Base-by-base conservation (phyloP, 805 yeast genomes). In the Grigorovia transvaalensis region DNA sequence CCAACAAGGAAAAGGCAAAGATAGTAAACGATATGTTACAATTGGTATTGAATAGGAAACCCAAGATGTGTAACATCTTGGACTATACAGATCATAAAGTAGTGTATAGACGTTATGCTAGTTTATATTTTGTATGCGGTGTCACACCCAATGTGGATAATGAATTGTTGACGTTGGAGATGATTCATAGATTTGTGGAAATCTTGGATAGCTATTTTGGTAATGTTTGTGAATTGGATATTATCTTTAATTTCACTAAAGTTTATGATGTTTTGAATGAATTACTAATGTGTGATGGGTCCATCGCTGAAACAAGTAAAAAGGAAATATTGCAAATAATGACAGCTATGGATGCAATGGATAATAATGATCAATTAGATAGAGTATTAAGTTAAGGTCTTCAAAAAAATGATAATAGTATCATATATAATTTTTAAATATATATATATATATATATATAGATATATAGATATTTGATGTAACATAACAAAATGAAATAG, bases 181-280 rank as follows among this genome's bases (percentile, higher is more conserved):
- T 85, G 17, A 83, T 93, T 49, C 99, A 93, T 66, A 75, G 97
- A 54, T 93, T 83, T 66, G 99, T 93, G 44, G 99, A 93, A 67
- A 89, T 88, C 57, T 88, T 93, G 96, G 99, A 93, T 72, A 84
- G 85, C 59, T 81, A 89, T 54, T 93, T 88, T 65, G 97, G 96
- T 12, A 91, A 88, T 63, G 99, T 93, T 17, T 89, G 97, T 70
- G 99, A 93, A 67, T 74, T 93, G 61, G 99, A 93, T 70, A 93
- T 93, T 56, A 93, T 93, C 48, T 93, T 93, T 77, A 93, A 95
- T 63, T 93, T 93, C 71, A 87, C 86, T 59, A 85, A 87, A 64
- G 97, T 98, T 0, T 93, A 93, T 67, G 86, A 88, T 68, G 84
- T 93, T 12, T 72, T 93, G 56, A 96, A 93, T 67, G 99, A 93